Conservation (phyloP, 495 filamentous ascomycete species). For the Hypoxylon crocopeplum region DNA sequence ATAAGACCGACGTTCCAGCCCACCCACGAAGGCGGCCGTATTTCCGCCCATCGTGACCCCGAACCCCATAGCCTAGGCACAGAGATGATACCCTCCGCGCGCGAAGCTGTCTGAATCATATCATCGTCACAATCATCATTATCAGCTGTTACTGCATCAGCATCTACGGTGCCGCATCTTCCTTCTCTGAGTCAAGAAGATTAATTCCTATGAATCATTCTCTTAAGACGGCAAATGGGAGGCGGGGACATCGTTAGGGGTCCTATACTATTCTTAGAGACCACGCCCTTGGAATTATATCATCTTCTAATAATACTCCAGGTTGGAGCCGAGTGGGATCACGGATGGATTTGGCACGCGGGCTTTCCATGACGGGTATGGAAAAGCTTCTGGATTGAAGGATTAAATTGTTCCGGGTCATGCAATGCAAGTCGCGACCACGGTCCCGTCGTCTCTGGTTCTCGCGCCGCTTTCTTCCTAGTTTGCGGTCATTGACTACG, state of each 20-base stretch:
- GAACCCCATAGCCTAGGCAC: too few relatives aligned
- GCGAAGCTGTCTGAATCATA: too few relatives aligned
- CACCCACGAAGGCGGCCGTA: too few relatives aligned
- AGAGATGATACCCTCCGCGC: too few relatives aligned
- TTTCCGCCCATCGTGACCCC: too few relatives aligned
- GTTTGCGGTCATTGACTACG: slow-evolving; percentile 11
- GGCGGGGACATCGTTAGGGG: not conserved
- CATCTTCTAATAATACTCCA: slow-evolving; percentile 13
- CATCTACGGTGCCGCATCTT: too few relatives aligned
- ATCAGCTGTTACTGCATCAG: too few relatives aligned
- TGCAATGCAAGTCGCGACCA: slow-evolving; percentile 15
- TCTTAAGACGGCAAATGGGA: not conserved
- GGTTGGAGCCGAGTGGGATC: slow-evolving; percentile 15
- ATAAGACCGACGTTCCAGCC: too few relatives aligned
- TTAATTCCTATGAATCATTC: too few relatives aligned
- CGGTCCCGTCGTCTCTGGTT: slow-evolving; percentile 3
- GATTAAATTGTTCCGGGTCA: slow-evolving; percentile 26
- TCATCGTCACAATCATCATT: too few relatives aligned
- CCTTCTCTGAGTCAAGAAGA: too few relatives aligned
- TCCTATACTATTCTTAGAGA: slow-evolving; percentile 22
- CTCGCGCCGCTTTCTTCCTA: slow-evolving; percentile 11
- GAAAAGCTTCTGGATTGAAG: slow-evolving; percentile 23
- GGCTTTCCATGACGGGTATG: slow-evolving; percentile 12
- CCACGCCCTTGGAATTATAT: not conserved
- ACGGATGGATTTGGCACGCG: slow-evolving; percentile 19